Percentiles rank a stretch among this genome's conserved stretches.
Evolutionary conservation across 2,329 filamentous ascomycete species (phyloP).

Genomic region (Lecanosticta acicola): DNA sequence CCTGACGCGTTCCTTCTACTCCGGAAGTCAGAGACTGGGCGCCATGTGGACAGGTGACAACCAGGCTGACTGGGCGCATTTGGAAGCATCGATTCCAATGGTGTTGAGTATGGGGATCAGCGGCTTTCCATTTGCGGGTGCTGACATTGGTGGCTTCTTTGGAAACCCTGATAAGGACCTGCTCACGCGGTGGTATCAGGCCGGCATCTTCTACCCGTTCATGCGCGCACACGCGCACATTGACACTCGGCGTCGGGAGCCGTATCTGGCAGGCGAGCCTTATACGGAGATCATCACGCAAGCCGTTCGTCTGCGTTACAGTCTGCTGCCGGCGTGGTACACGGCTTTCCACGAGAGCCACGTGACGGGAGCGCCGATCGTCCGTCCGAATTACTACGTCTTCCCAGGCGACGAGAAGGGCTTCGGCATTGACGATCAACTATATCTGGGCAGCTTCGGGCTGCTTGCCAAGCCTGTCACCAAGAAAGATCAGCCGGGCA

Average conservation of each 20-base stretch:
- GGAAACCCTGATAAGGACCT: conserved; percentile 92
- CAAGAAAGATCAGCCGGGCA: conserved; percentile 64
- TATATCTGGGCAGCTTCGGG: conserved; percentile 83
- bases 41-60: conserved; percentile 99
- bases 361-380: conserved; percentile 74
- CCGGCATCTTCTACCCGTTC: conserved; percentile 95
- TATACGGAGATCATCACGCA: conserved; percentile 82
- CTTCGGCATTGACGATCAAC: conserved; percentile 86
- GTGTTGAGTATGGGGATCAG: conserved; percentile 85
- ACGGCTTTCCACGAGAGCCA: conserved; percentile 91
- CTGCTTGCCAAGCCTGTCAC: conserved; percentile 90
- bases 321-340: conserved; percentile 88
- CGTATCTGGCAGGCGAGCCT: conserved; percentile 79
- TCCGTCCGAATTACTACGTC: conserved; percentile 88
- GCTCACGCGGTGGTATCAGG: conserved; percentile 90
- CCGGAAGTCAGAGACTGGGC: conserved; percentile 80
- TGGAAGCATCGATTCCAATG: conserved; percentile 90
- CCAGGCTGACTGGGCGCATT: conserved; percentile 84
- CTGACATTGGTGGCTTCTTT: conserved; percentile 96
- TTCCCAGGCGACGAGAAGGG: conserved; percentile 80
- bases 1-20: conserved; percentile 85
- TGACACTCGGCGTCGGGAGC: conserved; percentile 87
- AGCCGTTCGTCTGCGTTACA: conserved; percentile 81
- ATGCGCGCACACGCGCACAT: conserved; percentile 97
- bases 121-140: conserved; percentile 88